A percentile compares a stretch with the other conserved stretches of the same genome.
Conservation (phyloP, 768 basidiomycete genomes). For the Suillus ampliporus region DNA sequence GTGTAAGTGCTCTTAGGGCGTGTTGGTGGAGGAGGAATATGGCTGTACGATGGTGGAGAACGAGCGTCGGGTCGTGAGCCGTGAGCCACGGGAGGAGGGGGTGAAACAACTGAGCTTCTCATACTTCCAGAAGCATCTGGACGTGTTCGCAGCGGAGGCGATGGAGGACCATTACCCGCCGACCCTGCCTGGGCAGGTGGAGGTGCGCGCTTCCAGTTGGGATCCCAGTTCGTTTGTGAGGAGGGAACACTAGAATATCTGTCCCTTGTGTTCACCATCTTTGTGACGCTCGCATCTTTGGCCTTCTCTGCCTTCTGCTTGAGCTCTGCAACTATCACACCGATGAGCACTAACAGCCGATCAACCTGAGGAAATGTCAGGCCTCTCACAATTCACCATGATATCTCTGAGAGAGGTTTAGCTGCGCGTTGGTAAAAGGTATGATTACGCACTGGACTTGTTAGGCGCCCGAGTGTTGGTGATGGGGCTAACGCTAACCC, state of each 20-base stretch:
- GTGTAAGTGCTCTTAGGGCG: conserved; percentile 33
- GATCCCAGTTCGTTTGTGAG: conserved; percentile 68
- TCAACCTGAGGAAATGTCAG: neutral
- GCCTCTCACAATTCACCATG: conserved; percentile 39
- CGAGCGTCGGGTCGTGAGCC: conserved; percentile 19
- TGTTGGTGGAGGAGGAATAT: conserved; percentile 33
- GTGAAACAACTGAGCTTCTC: conserved; percentile 24
- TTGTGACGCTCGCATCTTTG: conserved; percentile 60
- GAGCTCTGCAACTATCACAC: conserved; percentile 60
- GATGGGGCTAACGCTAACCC: neutral
- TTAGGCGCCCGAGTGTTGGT: neutral
- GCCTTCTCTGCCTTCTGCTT: conserved; percentile 67
- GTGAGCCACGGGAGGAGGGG: conserved; percentile 22
- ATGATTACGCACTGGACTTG: neutral
- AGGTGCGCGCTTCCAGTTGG: conserved; percentile 55
- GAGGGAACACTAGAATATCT: conserved; percentile 59
- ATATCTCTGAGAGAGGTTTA: neutral
- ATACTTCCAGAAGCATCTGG: conserved; percentile 18
- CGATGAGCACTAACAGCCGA: conserved; percentile 11
- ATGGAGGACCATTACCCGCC: conserved; percentile 28
- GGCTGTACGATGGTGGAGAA: conserved; percentile 21
- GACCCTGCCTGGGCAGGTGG: conserved; percentile 34
- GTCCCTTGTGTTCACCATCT: conserved; percentile 60
- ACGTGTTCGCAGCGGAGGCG: conserved; percentile 39
- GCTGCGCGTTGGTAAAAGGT: neutral